A percentile compares a stretch with the other conserved stretches of the same genome.
Evolutionary conservation across 441 rosid species (phyloP).

Genomic region (Lepidium campestre): DNA sequence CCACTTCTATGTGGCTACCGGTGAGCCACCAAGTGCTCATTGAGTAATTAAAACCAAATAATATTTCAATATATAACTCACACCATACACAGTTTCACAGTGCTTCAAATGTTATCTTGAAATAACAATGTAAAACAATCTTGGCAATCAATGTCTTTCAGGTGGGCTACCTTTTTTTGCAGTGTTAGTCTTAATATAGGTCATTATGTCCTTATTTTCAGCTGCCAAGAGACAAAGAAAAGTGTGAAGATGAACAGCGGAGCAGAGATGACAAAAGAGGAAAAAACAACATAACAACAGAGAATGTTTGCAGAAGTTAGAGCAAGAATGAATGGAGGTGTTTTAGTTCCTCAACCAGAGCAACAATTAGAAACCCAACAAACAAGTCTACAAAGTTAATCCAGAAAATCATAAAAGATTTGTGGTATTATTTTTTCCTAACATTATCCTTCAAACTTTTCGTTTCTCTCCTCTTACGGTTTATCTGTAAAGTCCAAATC

Average conservation of each 20-base stretch:
- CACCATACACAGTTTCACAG: no score
- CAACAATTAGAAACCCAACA: slow-evolving; percentile 22
- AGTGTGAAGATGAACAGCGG: slow-evolving; percentile 89
- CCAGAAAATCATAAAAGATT: background rate
- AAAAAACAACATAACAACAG: slow-evolving; percentile 94
- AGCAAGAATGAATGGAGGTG: slow-evolving; percentile 93
- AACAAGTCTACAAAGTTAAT: slow-evolving; percentile 25
- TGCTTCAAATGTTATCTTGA: no score
- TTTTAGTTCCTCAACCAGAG: slow-evolving; percentile 27
- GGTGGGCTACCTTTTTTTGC: no score
- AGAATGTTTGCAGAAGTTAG: slow-evolving; percentile 99
- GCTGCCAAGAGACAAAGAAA: no score
- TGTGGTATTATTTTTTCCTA: background rate
- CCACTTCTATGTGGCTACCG: no score
- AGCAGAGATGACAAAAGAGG: slow-evolving; percentile 94
- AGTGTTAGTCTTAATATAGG: no score
- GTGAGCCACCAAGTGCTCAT: no score
- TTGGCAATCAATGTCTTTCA: no score
- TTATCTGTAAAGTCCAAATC: slow-evolving; percentile 24
- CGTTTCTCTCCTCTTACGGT: background rate
- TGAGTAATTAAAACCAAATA: no score
- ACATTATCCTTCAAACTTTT: slow-evolving; percentile 8
- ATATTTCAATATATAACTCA: no score
- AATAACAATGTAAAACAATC: no score
- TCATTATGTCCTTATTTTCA: no score